These are phyloP conservation scores for Aspergillus coremiiformis DNA, from an alignment of 495 filamentous ascomycete species.

Conservation along the genomic window DNA sequence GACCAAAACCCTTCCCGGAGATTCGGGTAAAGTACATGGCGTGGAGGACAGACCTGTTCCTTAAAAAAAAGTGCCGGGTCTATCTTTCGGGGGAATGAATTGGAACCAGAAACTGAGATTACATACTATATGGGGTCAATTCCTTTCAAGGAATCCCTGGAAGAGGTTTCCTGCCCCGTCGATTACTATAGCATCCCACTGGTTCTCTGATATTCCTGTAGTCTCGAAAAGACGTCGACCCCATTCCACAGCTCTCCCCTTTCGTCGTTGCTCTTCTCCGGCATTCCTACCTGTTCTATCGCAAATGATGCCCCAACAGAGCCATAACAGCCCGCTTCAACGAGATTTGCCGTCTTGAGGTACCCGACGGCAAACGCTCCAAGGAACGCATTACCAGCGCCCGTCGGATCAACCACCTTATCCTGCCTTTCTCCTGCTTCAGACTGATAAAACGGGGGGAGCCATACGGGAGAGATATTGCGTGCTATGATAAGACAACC, in stretches of 20 bases:
- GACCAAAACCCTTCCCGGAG: no score
- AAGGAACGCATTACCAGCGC: conserved; percentile 32
- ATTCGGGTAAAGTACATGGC: no score
- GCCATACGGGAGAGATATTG: conserved; percentile 12
- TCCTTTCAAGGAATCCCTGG: no score
- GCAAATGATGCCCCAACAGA: conserved; percentile 30
- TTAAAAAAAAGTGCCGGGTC: no score
- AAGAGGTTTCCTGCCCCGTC: no score
- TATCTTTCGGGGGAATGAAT: no score
- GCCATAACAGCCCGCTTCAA: conserved; percentile 24
- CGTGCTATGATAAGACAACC: conserved; percentile 21
- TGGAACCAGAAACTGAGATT: no score
- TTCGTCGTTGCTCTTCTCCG: conserved; percentile 6
- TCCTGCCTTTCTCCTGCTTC: not conserved
- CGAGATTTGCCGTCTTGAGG: conserved; percentile 10
- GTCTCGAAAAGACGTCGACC: not conserved
- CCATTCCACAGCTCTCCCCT: conserved; percentile 23
- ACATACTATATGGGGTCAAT: no score
- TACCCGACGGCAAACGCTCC: conserved; percentile 28
- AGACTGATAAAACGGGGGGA: conserved; percentile 23
- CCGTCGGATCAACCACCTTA: conserved; percentile 29
- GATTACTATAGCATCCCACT: not conserved
- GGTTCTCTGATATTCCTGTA: not conserved
- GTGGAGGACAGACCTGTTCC: no score
- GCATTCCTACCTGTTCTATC: conserved; percentile 33